These are phyloP conservation scores for Exophiala dermatitidis DNA, from an alignment of 2,329 filamentous ascomycete genomes.

Conservation along the genomic window DNA sequence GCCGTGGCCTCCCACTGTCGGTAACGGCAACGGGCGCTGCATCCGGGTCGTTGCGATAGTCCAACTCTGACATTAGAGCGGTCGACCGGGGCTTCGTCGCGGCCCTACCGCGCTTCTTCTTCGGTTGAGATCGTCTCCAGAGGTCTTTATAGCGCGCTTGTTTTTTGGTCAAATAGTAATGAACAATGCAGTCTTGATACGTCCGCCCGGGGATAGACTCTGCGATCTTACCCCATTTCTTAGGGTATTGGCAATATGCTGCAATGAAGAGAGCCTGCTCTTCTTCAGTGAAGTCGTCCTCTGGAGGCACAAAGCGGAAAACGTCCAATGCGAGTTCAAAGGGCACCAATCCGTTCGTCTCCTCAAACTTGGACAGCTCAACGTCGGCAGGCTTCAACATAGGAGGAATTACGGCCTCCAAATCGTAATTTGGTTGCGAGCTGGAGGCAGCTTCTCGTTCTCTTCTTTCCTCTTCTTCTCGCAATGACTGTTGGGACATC, in stretches of 20 bases:
- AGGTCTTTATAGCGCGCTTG: conserved; percentile 46
- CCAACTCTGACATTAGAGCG: conserved; percentile 43
- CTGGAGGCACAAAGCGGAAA: conserved; percentile 40
- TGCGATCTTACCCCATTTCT: conserved; percentile 48
- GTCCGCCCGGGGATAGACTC: conserved; percentile 40
- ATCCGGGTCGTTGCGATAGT: conserved; percentile 40
- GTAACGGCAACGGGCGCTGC: conserved; percentile 37
- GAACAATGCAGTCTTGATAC: conserved; percentile 44
- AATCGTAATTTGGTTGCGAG: conserved; percentile 38
- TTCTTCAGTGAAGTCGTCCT: conserved; percentile 42
- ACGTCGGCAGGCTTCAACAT: conserved; percentile 40
- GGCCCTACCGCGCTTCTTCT: conserved; percentile 34
- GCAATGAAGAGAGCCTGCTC: conserved; percentile 43
- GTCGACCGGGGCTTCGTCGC: conserved; percentile 40
- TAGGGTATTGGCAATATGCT: conserved; percentile 43
- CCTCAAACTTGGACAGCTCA: conserved; percentile 38
- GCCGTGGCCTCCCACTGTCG: conserved; percentile 44
- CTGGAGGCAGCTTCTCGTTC: conserved; percentile 38
- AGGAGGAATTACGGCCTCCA: conserved; percentile 43
- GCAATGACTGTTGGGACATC: conserved; percentile 43
- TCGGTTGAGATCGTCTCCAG: conserved; percentile 40
- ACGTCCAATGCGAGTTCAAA: conserved; percentile 36
- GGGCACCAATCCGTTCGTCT: conserved; percentile 41
- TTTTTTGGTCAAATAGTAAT: conserved; percentile 47
- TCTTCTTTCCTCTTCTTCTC: conserved; percentile 42